phyloP scores from a whole-genome alignment of 306 rosid genomes.

The Ormosia emarginata region DNA sequence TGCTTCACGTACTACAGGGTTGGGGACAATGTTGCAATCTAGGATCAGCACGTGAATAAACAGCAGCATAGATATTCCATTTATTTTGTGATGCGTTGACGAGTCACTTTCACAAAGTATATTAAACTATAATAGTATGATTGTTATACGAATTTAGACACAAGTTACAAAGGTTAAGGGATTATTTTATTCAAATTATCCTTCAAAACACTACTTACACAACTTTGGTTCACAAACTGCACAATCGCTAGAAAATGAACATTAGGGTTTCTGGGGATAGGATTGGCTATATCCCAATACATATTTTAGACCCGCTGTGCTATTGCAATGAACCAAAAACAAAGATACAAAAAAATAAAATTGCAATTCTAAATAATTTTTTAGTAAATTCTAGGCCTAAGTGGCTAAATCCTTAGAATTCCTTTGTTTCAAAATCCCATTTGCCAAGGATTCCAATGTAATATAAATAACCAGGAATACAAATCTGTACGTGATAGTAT shows the following conservation, averaged over 20 bases:
- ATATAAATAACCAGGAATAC: neutral
- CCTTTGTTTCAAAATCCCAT: neutral
- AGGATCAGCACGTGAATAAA: slow-evolving; percentile 19
- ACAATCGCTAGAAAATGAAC: neutral
- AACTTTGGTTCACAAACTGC: too few relatives aligned
- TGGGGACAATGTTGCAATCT: neutral
- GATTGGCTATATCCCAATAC: neutral
- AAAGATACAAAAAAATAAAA: neutral
- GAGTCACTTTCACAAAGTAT: neutral
- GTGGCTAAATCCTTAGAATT: neutral
- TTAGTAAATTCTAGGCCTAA: too few relatives aligned
- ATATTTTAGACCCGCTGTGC: neutral
- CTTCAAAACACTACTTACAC: too few relatives aligned
- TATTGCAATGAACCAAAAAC: neutral
- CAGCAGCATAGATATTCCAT: neutral
- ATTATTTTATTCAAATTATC: too few relatives aligned
- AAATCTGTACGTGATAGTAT: neutral
- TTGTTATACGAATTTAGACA: neutral
- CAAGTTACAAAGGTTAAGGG: too few relatives aligned
- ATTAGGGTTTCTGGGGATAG: neutral
- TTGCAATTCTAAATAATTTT: too few relatives aligned
- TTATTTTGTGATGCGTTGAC: neutral
- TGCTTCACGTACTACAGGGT: neutral
- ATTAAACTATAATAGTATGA: neutral
- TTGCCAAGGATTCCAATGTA: neutral